phyloP scores from a whole-genome alignment of 202 grass and related monocot species.

The Tripidium arundinaceum region DNA sequence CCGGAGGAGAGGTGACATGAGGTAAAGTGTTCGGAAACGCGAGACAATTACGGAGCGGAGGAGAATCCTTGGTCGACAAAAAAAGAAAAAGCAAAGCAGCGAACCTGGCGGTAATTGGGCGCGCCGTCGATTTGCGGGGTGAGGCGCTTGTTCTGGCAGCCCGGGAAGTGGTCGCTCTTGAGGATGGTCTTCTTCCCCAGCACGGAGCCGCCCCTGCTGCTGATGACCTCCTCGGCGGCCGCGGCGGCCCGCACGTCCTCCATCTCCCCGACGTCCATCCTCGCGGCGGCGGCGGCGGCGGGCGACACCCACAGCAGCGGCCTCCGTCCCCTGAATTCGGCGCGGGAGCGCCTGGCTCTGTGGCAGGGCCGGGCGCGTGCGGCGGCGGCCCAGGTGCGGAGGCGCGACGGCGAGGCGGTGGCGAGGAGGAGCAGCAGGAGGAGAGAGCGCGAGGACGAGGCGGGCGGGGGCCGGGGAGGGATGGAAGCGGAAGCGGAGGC shows the following conservation, averaged over 20 bases:
- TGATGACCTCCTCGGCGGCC: constrained; percentile 77
- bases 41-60: not conserved
- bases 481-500: not conserved
- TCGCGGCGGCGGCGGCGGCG: not conserved
- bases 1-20: not conserved
- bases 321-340: not conserved
- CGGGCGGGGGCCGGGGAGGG: not conserved
- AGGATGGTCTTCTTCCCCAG: constrained; percentile 98
- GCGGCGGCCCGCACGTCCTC: constrained; percentile 41
- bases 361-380: too few species aligned
- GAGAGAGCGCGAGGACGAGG: not conserved
- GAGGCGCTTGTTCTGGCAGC: constrained; percentile 95
- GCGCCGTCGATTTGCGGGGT: constrained; percentile 90
- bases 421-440: not conserved
- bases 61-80: not conserved
- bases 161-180: constrained; percentile 98
- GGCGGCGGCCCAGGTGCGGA: too few species aligned
- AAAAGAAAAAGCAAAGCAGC: not conserved
- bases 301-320: not conserved
- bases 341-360: not conserved
- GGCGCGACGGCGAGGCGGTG: too few species aligned
- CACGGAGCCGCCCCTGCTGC: constrained; percentile 85
- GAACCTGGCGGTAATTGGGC: constrained; percentile 94
- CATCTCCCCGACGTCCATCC: constrained; percentile 34
- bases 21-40: not conserved